phyloP scores from a whole-genome alignment of 2,329 filamentous ascomycete genomes.

The Ophiocordyceps camponoti-floridani region DNA sequence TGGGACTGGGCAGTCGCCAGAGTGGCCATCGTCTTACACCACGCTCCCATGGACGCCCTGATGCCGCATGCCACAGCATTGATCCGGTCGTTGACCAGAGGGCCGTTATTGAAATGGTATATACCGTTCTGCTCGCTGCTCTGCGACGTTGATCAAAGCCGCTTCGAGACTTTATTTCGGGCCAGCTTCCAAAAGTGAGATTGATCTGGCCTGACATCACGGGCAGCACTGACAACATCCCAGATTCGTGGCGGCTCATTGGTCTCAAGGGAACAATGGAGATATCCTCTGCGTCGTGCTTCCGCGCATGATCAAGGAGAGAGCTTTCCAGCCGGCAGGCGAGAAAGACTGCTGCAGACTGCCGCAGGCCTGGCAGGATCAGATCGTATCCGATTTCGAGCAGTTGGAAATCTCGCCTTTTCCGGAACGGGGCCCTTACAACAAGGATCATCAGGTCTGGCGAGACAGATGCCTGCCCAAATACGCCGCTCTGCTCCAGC shows the following conservation, averaged over 20 bases:
- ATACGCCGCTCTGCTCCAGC: conserved; percentile 47
- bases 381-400: conserved; percentile 54
- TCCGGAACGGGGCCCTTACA: conserved; percentile 42
- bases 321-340: conserved; percentile 32
- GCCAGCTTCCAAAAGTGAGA: conserved; percentile 62
- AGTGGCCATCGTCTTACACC: conserved; percentile 50
- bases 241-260: conserved; percentile 59
- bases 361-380: conserved; percentile 54
- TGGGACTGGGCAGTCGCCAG: conserved; percentile 42
- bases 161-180: conserved; percentile 65
- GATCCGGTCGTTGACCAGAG: conserved; percentile 44
- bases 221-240: conserved; percentile 5
- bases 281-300: conserved; percentile 51
- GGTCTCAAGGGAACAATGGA: conserved; percentile 48
- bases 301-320: conserved; percentile 41
- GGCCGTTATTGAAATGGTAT: conserved; percentile 54
- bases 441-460: conserved; percentile 44
- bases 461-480: conserved; percentile 45
- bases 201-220: too few relatives aligned
- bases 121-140: conserved; percentile 73
- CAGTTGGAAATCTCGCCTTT: conserved; percentile 45
- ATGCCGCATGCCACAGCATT: conserved; percentile 52
- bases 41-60: conserved; percentile 62
- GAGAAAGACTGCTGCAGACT: conserved; percentile 36
- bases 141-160: conserved; percentile 50